phyloP scores from a whole-genome alignment of 352 stramenopile genomes.

The Globisporangium paroecandrum region DNA sequence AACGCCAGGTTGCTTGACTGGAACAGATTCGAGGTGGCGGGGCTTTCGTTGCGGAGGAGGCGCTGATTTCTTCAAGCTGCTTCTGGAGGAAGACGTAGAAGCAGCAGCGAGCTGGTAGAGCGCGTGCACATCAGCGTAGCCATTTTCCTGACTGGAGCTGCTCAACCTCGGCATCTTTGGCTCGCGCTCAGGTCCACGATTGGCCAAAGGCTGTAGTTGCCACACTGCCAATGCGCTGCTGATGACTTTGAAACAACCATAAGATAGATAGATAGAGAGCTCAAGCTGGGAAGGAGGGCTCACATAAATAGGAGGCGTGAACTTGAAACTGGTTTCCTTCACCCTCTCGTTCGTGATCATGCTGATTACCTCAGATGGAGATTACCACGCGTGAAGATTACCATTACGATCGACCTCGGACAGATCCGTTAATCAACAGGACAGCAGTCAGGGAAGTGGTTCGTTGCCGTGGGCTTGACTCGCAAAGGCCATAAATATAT shows the following conservation, averaged over 20 bases:
- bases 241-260: background rate
- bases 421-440: no score
- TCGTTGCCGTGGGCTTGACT: no score
- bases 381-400: no score
- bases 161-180: background rate
- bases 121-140: background rate
- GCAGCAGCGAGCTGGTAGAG: background rate
- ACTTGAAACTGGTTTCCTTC: no score
- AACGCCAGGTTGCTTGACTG: background rate
- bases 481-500: background rate
- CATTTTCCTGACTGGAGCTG: background rate
- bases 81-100: background rate
- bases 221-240: background rate
- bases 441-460: no score
- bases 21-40: constrained; percentile 3
- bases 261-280: background rate
- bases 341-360: no score
- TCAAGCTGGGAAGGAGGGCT: background rate
- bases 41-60: background rate
- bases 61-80: background rate
- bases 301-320: background rate
- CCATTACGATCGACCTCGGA: no score
- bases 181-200: background rate
- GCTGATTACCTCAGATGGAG: no score
- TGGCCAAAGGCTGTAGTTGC: background rate